phyloP scores from a whole-genome alignment of 768 basidiomycete species.

The Floccularia luteovirens region DNA sequence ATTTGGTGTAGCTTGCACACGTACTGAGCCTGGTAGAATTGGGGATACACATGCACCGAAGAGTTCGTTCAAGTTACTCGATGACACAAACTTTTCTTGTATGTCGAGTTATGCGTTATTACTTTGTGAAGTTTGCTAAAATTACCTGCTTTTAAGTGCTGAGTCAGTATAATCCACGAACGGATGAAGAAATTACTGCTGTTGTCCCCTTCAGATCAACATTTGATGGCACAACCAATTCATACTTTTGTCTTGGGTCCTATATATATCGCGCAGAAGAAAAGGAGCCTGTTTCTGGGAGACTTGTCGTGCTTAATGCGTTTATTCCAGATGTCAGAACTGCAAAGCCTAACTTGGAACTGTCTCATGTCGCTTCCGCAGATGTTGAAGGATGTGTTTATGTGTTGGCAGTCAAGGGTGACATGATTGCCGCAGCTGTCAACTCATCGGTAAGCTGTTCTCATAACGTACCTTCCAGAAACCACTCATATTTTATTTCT shows the following conservation, averaged over 20 bases:
- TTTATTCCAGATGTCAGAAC: conserved; percentile 16
- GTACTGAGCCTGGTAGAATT: conserved; percentile 44
- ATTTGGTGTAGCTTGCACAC: conserved; percentile 61
- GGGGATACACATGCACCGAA: conserved; percentile 37
- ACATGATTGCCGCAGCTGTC: conserved; percentile 57
- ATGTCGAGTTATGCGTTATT: conserved; percentile 15
- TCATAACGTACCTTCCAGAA: neutral
- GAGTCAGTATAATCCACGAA: conserved; percentile 36
- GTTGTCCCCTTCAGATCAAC: conserved; percentile 28
- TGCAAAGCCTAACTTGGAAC: conserved; percentile 18
- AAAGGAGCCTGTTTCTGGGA: conserved; percentile 46
- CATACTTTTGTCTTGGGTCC: conserved; percentile 46
- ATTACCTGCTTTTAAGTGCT: conserved; percentile 24
- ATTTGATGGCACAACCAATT: conserved; percentile 15
- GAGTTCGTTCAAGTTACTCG: conserved; percentile 60
- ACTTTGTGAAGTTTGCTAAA: neutral
- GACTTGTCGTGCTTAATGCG: conserved; percentile 49
- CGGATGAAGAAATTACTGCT: conserved; percentile 59
- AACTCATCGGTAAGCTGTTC: conserved; percentile 60
- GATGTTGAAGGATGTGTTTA: conserved; percentile 64
- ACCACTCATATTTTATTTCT: neutral
- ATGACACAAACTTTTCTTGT: conserved; percentile 61
- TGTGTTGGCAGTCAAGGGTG: conserved; percentile 41
- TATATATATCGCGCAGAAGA: conserved; percentile 33
- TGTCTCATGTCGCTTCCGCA: conserved; percentile 31